Base-by-base conservation (phyloP, 164 flowering plant species). In the Pachysandra terminalis region DNA sequence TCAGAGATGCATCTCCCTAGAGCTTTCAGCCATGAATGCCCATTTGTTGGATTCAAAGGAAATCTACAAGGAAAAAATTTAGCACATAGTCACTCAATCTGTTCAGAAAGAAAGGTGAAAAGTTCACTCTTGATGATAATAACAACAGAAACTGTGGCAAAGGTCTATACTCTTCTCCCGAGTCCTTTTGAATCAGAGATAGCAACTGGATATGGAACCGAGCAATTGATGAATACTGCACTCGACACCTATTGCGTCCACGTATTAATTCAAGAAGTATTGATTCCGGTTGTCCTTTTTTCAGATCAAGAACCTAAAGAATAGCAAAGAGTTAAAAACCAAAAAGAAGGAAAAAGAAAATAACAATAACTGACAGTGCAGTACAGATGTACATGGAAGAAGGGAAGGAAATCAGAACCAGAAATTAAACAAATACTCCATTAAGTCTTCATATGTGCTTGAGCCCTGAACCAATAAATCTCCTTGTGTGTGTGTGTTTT, bases 251-350 rank as follows among this genome's bases (percentile, higher is more conserved):
- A 55, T 64, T 64, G 56, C 85, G 69, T 10, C 87, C 86, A 63
- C 69, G 65, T 4, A 70, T 70, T 70, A 94, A 37, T 63, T 94
- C 97, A 68, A 82, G 75, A 64, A 94, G 77, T 37, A 91, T 65
- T 59, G 74, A 72, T 77, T 85, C 90, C 56, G 92, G 75, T 71
- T 83, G 78, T 35, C 90, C 93, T 79, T 85, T 80, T 77, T 72
- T 82, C 64, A 94, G 8, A 51, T 79, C 79, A 64, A 94, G 84
- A 68, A 83, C 83, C 98, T 94, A 67, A 9, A 40, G 21, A 62
- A 6, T n/a, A 23, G 56, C 9, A 51, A 24, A 55, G 32, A 28
- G n/a, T n/a, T n/a, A n/a, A n/a, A n/a, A n/a, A n/a, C n/a, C n/a
- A 57, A 45, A 35, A 61, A 17, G 17, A 52, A 63, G 24, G 45